Evolutionary conservation across 2,329 filamentous ascomycete genomes (phyloP).

Genomic region (Stylonectria norvegica): DNA sequence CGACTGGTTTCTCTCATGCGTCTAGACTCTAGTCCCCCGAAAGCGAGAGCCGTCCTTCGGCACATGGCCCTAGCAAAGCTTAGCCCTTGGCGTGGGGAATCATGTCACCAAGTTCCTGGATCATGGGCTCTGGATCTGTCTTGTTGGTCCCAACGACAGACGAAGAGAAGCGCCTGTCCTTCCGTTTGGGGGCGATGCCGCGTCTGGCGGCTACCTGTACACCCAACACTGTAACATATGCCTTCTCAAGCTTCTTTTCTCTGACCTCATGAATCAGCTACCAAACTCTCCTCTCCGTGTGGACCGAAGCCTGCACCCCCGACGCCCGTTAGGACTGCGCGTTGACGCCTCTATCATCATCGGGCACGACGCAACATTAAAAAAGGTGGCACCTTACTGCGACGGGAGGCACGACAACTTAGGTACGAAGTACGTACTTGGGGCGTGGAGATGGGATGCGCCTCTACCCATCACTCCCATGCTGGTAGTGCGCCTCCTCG

Average conservation of each 20-base stretch:
- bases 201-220: too few species aligned
- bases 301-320: not conserved
- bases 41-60: slow-evolving; percentile 16
- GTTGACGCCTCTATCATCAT: not conserved
- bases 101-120: slow-evolving; percentile 14
- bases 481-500: not conserved
- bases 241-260: too few species aligned
- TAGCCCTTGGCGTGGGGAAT: slow-evolving; percentile 22
- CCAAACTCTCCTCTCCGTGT: not conserved
- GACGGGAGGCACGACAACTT: too few species aligned
- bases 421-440: too few species aligned
- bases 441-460: too few species aligned
- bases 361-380: not conserved
- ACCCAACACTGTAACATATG: too few species aligned
- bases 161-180: slow-evolving; percentile 18
- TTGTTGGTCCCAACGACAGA: slow-evolving; percentile 22
- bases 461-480: not conserved
- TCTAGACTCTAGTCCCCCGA: slow-evolving; percentile 14
- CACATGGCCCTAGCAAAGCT: slow-evolving; percentile 20
- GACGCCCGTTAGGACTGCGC: not conserved
- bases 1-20: slow-evolving; percentile 18
- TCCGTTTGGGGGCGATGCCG: too few species aligned
- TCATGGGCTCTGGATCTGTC: slow-evolving; percentile 5
- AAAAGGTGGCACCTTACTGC: too few species aligned
- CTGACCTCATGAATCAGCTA: slow-evolving; percentile 2